Percentiles rank a stretch among this genome's conserved stretches.
These are phyloP conservation scores for Tulasnella sp. DNA, from an alignment of 768 basidiomycete species.

Conservation along the genomic window DNA sequence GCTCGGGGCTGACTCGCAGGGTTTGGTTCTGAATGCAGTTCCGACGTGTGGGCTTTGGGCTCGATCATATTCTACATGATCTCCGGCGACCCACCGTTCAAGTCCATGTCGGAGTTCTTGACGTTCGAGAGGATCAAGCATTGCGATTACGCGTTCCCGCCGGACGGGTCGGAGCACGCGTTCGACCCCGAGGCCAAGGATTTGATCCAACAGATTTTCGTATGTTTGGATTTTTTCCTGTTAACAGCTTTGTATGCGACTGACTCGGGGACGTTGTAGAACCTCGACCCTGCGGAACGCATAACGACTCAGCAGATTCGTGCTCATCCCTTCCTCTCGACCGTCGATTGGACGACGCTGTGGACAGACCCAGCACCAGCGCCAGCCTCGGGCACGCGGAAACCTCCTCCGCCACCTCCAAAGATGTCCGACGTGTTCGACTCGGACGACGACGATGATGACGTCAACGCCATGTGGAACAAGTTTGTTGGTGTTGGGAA, in stretches of 20 bases:
- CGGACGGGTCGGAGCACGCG: constrained; percentile 41
- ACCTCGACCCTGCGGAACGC: constrained; percentile 46
- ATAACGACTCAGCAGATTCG: constrained; percentile 40
- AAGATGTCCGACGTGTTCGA: not conserved
- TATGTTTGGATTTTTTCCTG: constrained; percentile 26
- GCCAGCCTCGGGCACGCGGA: constrained; percentile 46
- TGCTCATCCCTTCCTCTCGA: constrained; percentile 48
- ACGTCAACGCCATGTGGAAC: constrained; percentile 46
- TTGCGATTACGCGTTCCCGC: constrained; percentile 61
- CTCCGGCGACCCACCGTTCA: constrained; percentile 83
- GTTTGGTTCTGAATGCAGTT: constrained; percentile 33
- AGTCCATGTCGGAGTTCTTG: constrained; percentile 82
- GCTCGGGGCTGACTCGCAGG: not conserved
- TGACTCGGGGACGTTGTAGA: constrained; percentile 24
- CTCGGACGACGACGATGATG: not conserved
- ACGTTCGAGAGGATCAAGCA: constrained; percentile 92
- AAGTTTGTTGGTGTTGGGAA: constrained; percentile 26
- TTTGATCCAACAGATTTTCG: constrained; percentile 66
- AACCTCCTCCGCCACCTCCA: constrained; percentile 24
- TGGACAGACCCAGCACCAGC: constrained; percentile 54
- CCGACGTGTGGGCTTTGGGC: constrained; percentile 92
- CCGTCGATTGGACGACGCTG: constrained; percentile 47
- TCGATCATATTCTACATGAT: constrained; percentile 93
- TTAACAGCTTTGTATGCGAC: not conserved
- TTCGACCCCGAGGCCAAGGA: constrained; percentile 76